These are phyloP conservation scores for Podila epigama DNA, from an alignment of 192 early-diverging fungal genomes.

Conservation along the genomic window DNA sequence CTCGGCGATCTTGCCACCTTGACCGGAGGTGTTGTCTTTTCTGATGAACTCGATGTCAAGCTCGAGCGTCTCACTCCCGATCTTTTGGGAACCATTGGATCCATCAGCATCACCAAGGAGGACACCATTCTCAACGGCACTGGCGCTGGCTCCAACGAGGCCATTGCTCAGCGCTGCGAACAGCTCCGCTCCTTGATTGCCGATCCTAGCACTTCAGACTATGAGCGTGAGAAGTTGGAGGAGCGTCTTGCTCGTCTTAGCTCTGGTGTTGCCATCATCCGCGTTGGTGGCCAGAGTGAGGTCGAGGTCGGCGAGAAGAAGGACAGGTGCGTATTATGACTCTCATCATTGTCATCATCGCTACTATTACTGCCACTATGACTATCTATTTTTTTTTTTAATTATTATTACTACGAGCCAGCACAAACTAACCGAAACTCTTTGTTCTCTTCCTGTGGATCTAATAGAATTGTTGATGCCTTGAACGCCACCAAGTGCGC, in stretches of 20 bases:
- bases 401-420: no score
- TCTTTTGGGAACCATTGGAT: conserved; percentile 89
- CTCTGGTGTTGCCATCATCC: conserved; percentile 99
- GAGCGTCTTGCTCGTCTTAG: conserved; percentile 98
- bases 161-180: conserved; percentile 92
- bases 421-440: no score
- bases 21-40: conserved; percentile 97
- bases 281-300: conserved; percentile 97
- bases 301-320: conserved; percentile 99
- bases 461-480: conserved; percentile 87
- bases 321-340: conserved; percentile 69
- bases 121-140: conserved; percentile 96
- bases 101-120: conserved; percentile 97
- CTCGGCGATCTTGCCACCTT: conserved; percentile 97
- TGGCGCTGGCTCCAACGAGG: conserved; percentile 91
- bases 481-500: conserved; percentile 98
- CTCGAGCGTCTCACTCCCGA: conserved; percentile 93
- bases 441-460: no score
- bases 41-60: conserved; percentile 96
- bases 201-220: conserved; percentile 85
- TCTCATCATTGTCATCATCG: neutral
- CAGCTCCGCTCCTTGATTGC: conserved; percentile 94
- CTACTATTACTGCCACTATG: neutral
- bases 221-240: conserved; percentile 99
- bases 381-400: neutral